A percentile compares a stretch with the other conserved stretches of the same genome.
phyloP scores from a whole-genome alignment of 2,329 filamentous ascomycete genomes.

The Neofusicoccum umdonicola region DNA sequence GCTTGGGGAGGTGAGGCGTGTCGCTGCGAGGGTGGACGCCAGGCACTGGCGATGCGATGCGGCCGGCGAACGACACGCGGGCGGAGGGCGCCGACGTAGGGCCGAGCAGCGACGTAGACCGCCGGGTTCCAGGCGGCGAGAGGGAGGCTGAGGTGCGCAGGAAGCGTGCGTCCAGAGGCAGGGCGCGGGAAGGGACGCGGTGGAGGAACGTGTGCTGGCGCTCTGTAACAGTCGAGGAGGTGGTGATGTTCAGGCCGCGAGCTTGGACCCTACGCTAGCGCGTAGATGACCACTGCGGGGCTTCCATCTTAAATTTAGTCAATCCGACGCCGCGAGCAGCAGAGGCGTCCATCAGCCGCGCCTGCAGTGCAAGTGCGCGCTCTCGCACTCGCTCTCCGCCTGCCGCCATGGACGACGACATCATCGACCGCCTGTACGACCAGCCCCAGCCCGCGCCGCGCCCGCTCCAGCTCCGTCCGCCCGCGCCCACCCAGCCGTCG shows the following conservation, averaged over 20 bases:
- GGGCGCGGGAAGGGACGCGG: conserved; percentile 5
- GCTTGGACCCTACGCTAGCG: conserved; percentile 10
- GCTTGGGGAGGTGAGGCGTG: background rate
- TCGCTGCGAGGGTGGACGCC: conserved; percentile 7
- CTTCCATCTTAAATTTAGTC: conserved; percentile 11
- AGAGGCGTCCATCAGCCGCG: background rate
- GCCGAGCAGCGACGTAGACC: conserved; percentile 2
- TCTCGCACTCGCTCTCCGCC: background rate
- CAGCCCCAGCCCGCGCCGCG: background rate
- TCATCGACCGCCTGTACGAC: conserved; percentile 11
- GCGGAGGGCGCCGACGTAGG: conserved; percentile 10
- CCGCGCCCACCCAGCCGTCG: conserved; percentile 12
- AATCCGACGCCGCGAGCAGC: background rate
- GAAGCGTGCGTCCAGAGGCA: background rate
- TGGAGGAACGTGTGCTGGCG: conserved; percentile 13
- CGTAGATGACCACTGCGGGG: conserved; percentile 5
- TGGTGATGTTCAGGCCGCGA: conserved; percentile 12
- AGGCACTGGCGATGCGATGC: conserved; percentile 7
- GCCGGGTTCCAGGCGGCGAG: conserved; percentile 8
- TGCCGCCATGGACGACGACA: conserved; percentile 8
- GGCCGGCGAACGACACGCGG: conserved; percentile 3
- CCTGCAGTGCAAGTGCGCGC: background rate
- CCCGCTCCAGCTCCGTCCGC: background rate
- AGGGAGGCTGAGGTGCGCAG: background rate
- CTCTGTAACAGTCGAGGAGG: conserved; percentile 17